These are phyloP conservation scores for Ophiostoma tasmaniense DNA, from an alignment of 2,329 filamentous ascomycete genomes.

Conservation along the genomic window DNA sequence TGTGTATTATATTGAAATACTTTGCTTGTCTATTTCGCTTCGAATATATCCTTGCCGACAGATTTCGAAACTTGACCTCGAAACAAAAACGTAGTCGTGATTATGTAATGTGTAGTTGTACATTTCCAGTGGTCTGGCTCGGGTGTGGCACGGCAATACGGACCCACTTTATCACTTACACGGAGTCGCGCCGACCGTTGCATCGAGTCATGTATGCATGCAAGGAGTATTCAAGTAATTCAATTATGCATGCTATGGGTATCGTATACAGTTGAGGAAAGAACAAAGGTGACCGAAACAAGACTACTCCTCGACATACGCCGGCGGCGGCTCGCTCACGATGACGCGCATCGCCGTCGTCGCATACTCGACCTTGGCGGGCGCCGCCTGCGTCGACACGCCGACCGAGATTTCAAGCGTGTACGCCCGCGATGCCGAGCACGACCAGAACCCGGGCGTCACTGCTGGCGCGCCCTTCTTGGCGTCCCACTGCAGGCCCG, in stretches of 20 bases:
- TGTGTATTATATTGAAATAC: not conserved
- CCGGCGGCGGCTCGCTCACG: slow-evolving; percentile 7
- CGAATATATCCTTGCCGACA: not conserved
- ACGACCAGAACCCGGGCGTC: slow-evolving; percentile 1
- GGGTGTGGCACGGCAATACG: not conserved
- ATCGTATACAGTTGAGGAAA: not conserved
- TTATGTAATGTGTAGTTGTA: not conserved
- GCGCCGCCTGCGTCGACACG: not conserved
- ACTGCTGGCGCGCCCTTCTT: not conserved
- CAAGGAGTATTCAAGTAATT: not conserved
- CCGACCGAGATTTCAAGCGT: not conserved
- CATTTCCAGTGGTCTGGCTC: not conserved
- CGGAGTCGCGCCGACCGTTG: not conserved
- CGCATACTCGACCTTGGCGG: not conserved
- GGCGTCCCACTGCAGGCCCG: not conserved
- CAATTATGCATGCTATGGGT: not conserved
- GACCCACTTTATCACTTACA: slow-evolving; percentile 9
- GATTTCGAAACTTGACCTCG: not conserved
- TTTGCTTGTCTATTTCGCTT: not conserved
- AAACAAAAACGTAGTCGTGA: not conserved
- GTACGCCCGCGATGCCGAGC: not conserved
- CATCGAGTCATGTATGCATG: not conserved
- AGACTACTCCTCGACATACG: not conserved
- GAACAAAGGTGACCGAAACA: not conserved
- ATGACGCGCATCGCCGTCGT: not conserved